Percentiles rank a stretch among this genome's conserved stretches.
Conservation (phyloP, 768 basidiomycete genomes). For the Lactarius psammicola region DNA sequence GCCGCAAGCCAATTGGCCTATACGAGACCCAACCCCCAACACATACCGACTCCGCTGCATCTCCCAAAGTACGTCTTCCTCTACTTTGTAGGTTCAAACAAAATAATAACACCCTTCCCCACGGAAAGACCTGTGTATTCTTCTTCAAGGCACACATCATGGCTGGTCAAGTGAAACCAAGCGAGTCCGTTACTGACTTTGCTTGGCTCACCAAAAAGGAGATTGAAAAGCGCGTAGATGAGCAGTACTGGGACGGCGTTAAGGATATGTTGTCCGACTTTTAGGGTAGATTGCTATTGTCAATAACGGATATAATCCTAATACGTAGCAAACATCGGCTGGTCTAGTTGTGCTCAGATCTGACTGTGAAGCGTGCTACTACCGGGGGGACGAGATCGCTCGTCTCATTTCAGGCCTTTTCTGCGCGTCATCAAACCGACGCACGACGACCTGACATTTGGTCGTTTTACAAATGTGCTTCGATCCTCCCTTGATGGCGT, state of each 20-base stretch:
- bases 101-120: not conserved
- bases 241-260: conserved; percentile 70
- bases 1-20: conserved; percentile 82
- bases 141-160: conserved; percentile 94
- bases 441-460: conserved; percentile 84
- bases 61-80: conserved; percentile 25
- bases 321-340: conserved; percentile 4
- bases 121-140: conserved; percentile 66
- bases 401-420: conserved; percentile 58
- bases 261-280: conserved; percentile 79
- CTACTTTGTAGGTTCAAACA: not conserved
- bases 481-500: conserved; percentile 66
- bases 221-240: conserved; percentile 65
- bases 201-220: conserved; percentile 96
- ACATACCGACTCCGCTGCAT: conserved; percentile 28
- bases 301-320: conserved; percentile 10
- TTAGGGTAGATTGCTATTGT: conserved; percentile 29
- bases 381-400: conserved; percentile 48
- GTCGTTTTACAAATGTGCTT: conserved; percentile 88
- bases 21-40: conserved; percentile 48
- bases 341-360: not conserved
- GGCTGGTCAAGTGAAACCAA: conserved; percentile 74
- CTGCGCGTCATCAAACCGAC: conserved; percentile 87
- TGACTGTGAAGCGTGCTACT: conserved; percentile 15
- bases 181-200: conserved; percentile 63